Evolutionary conservation across 1,284 basidiomycete genomes (phyloP).

Genomic region (Rhodotorula sp.): DNA sequence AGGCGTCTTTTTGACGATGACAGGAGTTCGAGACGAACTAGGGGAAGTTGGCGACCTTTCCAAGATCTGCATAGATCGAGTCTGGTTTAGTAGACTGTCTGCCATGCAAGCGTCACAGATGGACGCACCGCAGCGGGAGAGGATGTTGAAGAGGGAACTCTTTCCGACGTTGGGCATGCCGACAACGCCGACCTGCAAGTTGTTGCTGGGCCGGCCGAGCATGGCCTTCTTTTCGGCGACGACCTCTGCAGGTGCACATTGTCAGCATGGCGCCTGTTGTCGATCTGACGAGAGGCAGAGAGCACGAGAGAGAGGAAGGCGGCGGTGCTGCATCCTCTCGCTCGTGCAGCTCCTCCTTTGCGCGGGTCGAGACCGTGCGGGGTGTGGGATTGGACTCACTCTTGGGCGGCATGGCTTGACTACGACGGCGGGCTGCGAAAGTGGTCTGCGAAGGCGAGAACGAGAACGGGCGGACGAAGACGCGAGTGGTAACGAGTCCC

Average conservation of each 20-base stretch:
- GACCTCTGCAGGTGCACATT: slow-evolving; percentile 55
- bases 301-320: too few species aligned
- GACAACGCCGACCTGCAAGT: slow-evolving; percentile 89
- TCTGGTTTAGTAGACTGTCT: background rate
- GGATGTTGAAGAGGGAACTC: slow-evolving; percentile 81
- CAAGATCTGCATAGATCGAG: slow-evolving; percentile 65
- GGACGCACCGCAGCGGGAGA: slow-evolving; percentile 78
- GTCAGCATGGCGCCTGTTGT: background rate
- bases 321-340: background rate
- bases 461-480: slow-evolving; percentile 20
- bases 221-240: slow-evolving; percentile 76
- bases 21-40: slow-evolving; percentile 54
- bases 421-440: slow-evolving; percentile 19
- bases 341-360: background rate
- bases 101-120: background rate
- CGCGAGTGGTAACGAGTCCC: slow-evolving; percentile 5
- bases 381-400: slow-evolving; percentile 13
- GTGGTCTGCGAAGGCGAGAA: background rate
- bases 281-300: background rate
- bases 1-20: background rate
- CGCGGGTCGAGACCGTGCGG: background rate
- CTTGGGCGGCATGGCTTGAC: slow-evolving; percentile 37
- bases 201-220: slow-evolving; percentile 87
- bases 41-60: slow-evolving; percentile 92
- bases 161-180: slow-evolving; percentile 93